Percentiles rank a stretch among this genome's conserved stretches.
Evolutionary conservation across 225 moss, liverwort and hornwort genomes (phyloP).

Genomic region (Neckera pumila): DNA sequence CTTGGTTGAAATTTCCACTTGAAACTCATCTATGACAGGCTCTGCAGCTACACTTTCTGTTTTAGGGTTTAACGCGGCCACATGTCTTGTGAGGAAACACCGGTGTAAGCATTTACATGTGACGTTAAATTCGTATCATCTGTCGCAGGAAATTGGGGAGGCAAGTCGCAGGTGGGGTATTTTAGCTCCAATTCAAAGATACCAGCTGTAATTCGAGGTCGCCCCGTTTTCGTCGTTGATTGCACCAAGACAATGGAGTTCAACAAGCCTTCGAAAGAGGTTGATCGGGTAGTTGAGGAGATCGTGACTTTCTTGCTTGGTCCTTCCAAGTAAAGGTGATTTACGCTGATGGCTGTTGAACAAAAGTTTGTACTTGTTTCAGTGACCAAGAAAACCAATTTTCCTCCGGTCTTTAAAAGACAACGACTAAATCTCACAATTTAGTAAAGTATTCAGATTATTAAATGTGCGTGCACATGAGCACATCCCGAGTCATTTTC

Average conservation of each 20-base stretch:
- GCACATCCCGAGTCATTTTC: background rate
- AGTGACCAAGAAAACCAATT: background rate
- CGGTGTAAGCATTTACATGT: background rate
- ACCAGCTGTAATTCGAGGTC: conserved; percentile 26
- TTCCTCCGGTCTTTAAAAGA: background rate
- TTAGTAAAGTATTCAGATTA: background rate
- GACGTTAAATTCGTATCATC: background rate
- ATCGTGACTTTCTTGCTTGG: conserved; percentile 28
- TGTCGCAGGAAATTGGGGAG: conserved; percentile 17
- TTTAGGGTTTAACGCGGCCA: background rate
- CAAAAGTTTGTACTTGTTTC: background rate
- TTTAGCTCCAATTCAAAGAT: background rate
- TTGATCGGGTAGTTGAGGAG: conserved; percentile 25
- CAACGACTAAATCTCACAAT: background rate
- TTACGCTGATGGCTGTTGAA: background rate
- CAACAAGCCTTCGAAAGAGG: conserved; percentile 18
- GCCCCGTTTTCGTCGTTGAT: conserved; percentile 36
- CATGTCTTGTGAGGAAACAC: background rate
- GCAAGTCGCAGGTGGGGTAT: conserved; percentile 14
- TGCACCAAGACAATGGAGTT: conserved; percentile 30
- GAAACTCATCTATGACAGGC: background rate
- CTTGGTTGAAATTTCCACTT: background rate
- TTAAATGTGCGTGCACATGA: background rate
- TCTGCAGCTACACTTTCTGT: background rate
- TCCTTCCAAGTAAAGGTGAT: background rate